Evolutionary conservation across 805 yeast species (phyloP).

Genomic region (Saccharomycopsis selenospora): DNA sequence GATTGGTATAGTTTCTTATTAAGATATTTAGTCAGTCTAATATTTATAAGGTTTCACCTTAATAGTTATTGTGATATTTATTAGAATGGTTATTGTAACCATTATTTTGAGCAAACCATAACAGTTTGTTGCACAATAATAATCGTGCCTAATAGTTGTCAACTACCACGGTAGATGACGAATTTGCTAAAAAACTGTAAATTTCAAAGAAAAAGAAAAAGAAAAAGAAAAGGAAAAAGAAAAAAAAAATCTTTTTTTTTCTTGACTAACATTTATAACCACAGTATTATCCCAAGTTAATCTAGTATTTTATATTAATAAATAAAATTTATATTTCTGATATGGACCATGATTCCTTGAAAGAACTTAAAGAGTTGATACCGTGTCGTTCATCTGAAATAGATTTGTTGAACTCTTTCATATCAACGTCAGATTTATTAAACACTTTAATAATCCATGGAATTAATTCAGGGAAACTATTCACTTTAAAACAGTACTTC

Average conservation of each 20-base stretch:
- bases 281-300: background rate
- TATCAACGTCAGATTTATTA: constrained; percentile 5
- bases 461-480: constrained; percentile 17
- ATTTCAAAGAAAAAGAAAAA: background rate
- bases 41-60: too few species aligned
- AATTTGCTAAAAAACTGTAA: background rate
- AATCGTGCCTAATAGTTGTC: background rate
- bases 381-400: constrained; percentile 7
- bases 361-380: background rate
- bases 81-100: background rate
- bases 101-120: background rate
- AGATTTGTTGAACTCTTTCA: constrained; percentile 13
- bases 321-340: background rate
- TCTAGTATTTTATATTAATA: too few species aligned
- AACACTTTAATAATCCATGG: constrained; percentile 15
- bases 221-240: background rate
- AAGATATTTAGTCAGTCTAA: too few species aligned
- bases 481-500: constrained; percentile 8
- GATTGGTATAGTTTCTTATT: too few species aligned
- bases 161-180: background rate
- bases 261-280: background rate
- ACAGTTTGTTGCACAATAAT: background rate
- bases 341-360: background rate
- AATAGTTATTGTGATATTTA: too few species aligned
- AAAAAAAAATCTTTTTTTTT: background rate